Evolutionary conservation across 1,284 basidiomycete species (phyloP), one percentile per base, ranked within the genome.

Genomic region (Lentinula novae-zelandiae): DNA sequence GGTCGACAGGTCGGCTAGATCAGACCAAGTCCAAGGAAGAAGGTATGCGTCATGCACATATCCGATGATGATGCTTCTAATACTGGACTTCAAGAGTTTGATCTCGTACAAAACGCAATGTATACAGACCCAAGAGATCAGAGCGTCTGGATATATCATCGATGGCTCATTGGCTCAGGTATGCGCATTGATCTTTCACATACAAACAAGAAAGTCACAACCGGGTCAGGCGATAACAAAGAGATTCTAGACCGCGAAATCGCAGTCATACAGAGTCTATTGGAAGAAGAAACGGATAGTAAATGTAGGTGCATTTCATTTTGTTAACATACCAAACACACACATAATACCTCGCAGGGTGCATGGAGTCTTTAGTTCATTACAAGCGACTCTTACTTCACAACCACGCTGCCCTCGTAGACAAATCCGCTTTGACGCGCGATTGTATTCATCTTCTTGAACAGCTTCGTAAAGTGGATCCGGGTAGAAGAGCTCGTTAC

Each of bases 91-190:
- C 39, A 70, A 94, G 97, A 99, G 70, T 93, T 96, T 69, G 93
- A 96, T 53, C 80, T 98, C 10, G 89, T 98, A 20, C 85, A 89
- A 65, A 95, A 97, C 69, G 97, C 96, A 0, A 85, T 99, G 76
- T 99, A 95, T 76, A 98, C 96, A 0, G 96, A 98, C 71, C 97
- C 97, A 1, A 85, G 86, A 53, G 97, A 99, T 73, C 95, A 98
- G 73, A 95, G 93, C 63, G 94, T 94, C 0, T 99, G 97, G 97
- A 86, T 98, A 60, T 99, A 99, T 72, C 97, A 99, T 70, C 85
- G 94, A 15, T 99, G 96, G 96, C 82, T 99, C 0, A 82, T 98
- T 54, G 93, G 92, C 27, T 71, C 81, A 61, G 86, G 93, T 89
- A 67, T 65, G 78, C 22, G 78, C 22, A 66, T 8, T 22, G 38